phyloP scores from a whole-genome alignment of 1,284 basidiomycete genomes.

The Heterobasidion irregulare region DNA sequence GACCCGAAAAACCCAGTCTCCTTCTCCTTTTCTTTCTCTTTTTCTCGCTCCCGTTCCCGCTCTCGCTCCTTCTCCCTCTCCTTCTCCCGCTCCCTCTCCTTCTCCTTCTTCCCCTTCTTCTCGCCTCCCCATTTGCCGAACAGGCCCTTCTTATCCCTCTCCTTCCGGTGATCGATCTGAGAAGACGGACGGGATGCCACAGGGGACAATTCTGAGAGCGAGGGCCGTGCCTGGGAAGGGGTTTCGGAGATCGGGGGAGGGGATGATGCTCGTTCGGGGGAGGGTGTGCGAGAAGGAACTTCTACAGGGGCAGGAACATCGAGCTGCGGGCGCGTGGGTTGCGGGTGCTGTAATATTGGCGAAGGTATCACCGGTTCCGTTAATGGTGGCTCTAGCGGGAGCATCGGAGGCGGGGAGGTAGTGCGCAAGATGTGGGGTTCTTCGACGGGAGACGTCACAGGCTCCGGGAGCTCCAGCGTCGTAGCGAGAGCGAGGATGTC shows the following conservation, averaged over 20 bases:
- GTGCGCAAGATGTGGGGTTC: conserved; percentile 15
- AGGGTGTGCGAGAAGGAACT: conserved; percentile 35
- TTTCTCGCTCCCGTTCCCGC: conserved; percentile 39
- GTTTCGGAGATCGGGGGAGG: background rate
- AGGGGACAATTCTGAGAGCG: background rate
- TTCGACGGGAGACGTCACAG: conserved; percentile 9
- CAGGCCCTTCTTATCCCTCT: conserved; percentile 72
- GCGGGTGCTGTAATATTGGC: conserved; percentile 51
- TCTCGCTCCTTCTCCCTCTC: conserved; percentile 41
- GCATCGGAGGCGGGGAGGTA: conserved; percentile 8
- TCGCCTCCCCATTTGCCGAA: conserved; percentile 61
- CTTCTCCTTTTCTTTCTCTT: conserved; percentile 53
- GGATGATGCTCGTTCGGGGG: conserved; percentile 21
- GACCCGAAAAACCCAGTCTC: conserved; percentile 82
- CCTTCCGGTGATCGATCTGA: conserved; percentile 40
- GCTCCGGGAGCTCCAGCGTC: conserved; percentile 13
- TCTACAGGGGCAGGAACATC: conserved; percentile 20
- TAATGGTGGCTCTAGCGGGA: conserved; percentile 7
- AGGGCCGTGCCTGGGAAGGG: background rate
- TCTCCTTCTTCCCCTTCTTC: conserved; percentile 65
- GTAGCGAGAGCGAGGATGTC: conserved; percentile 31
- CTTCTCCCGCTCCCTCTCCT: conserved; percentile 31
- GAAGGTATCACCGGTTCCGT: conserved; percentile 12
- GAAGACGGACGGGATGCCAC: conserved; percentile 13
- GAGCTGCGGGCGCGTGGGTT: conserved; percentile 29